These are phyloP conservation scores for Fusarium torulosum DNA, from an alignment of 2,329 filamentous ascomycete genomes.

Conservation along the genomic window DNA sequence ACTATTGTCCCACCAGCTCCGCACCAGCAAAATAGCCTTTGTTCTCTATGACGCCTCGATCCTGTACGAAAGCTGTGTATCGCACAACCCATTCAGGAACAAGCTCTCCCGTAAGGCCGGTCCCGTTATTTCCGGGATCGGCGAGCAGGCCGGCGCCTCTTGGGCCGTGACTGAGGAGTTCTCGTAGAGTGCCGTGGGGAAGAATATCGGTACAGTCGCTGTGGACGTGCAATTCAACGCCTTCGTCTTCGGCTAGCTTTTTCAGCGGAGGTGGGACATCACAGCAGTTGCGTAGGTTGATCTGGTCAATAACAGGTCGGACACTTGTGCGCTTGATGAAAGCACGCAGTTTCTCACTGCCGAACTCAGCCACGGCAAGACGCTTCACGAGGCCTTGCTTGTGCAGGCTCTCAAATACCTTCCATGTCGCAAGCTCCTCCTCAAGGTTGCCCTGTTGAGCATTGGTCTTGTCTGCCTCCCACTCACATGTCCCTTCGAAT, in stretches of 20 bases:
- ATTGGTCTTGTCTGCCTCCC: conserved; percentile 74
- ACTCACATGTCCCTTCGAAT: conserved; percentile 93
- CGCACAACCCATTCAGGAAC: conserved; percentile 95
- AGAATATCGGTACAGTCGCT: conserved; percentile 94
- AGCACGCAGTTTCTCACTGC: conserved; percentile 81
- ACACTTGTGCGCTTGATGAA: conserved; percentile 80
- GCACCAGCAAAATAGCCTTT: conserved; percentile 97
- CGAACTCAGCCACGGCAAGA: conserved; percentile 92
- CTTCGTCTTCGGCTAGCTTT: conserved; percentile 82
- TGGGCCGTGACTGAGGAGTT: conserved; percentile 80
- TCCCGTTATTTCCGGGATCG: conserved; percentile 61
- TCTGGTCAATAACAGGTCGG: conserved; percentile 88
- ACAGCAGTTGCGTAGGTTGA: conserved; percentile 96
- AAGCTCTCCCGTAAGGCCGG: conserved; percentile 80
- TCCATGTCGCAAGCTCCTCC: conserved; percentile 76
- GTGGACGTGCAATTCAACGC: conserved; percentile 91
- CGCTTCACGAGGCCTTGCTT: conserved; percentile 76
- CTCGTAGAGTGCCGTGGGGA: conserved; percentile 84
- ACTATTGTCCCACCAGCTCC: conserved; percentile 66
- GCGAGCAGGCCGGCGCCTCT: conserved; percentile 82
- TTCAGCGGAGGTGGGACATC: conserved; percentile 91
- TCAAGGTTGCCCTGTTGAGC: conserved; percentile 73
- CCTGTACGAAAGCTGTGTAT: conserved; percentile 94
- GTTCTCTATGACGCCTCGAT: conserved; percentile 96
- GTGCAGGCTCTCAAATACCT: conserved; percentile 79